phyloP scores from a whole-genome alignment of 805 yeast genomes.

The Pichia nanzhaoensis region DNA sequence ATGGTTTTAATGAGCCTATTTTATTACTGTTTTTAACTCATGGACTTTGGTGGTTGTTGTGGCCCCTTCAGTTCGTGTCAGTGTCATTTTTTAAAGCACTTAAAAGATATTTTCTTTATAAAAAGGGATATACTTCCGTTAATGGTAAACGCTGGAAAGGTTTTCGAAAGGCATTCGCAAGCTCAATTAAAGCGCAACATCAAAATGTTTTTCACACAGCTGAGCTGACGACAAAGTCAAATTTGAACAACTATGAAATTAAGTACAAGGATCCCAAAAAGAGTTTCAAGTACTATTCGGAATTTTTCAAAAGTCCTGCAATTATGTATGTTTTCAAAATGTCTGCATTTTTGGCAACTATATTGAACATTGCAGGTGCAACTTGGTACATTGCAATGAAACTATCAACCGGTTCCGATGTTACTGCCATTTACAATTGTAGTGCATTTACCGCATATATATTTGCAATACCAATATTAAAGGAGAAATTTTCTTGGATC shows the following conservation, averaged over 20 bases:
- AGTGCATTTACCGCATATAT: slow-evolving; percentile 84
- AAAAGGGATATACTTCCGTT: slow-evolving; percentile 17
- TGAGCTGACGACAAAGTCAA: slow-evolving; percentile 27
- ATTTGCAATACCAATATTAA: slow-evolving; percentile 69
- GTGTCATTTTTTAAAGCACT: slow-evolving; percentile 43
- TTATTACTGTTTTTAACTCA: slow-evolving; percentile 64
- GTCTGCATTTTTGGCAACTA: slow-evolving; percentile 41
- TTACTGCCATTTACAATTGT: slow-evolving; percentile 86
- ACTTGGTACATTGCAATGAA: slow-evolving; percentile 86
- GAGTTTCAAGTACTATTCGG: slow-evolving; percentile 22
- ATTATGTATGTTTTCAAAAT: slow-evolving; percentile 40
- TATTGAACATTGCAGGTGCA: slow-evolving; percentile 68
- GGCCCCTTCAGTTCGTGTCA: slow-evolving; percentile 58
- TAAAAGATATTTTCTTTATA: slow-evolving; percentile 21
- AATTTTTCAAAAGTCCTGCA: slow-evolving; percentile 40
- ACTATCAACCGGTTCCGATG: slow-evolving; percentile 74
- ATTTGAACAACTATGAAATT: slow-evolving; percentile 25
- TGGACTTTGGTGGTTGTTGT: slow-evolving; percentile 66
- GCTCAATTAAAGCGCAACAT: slow-evolving; percentile 38
- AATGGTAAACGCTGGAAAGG: slow-evolving; percentile 29
- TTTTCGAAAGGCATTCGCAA: slow-evolving; percentile 25
- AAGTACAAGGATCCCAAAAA: slow-evolving; percentile 25
- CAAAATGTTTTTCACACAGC: slow-evolving; percentile 34
- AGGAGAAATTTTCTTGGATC: slow-evolving; percentile 55
- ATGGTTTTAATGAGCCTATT: slow-evolving; percentile 62